Conservation (phyloP, 2,329 filamentous ascomycete genomes). For the Chalara sp. region DNA sequence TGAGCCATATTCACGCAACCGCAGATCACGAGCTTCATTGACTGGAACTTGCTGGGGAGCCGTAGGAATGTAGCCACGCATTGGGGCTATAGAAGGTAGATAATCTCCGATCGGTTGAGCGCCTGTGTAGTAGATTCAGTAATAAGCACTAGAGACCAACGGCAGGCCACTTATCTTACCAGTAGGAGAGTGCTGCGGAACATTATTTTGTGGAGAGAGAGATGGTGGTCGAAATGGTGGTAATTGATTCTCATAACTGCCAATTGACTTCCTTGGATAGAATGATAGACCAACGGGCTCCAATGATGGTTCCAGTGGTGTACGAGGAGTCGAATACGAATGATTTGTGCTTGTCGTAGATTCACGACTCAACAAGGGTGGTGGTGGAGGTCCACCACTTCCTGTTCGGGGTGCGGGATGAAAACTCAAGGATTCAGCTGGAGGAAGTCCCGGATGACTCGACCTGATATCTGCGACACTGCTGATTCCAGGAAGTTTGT, state of each 20-base stretch:
- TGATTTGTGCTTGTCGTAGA: constrained; percentile 13
- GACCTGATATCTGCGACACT: constrained; percentile 12
- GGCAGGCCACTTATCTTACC: constrained; percentile 13
- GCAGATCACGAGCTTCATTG: constrained; percentile 12
- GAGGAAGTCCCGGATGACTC: constrained; percentile 9
- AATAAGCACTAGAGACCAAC: no score
- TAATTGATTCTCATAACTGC: constrained; percentile 21
- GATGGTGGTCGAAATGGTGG: constrained; percentile 21
- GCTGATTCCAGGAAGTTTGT: constrained; percentile 8
- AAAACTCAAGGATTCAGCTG: constrained; percentile 12
- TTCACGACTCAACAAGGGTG: constrained; percentile 15
- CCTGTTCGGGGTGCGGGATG: constrained; percentile 19
- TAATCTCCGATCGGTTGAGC: constrained; percentile 14
- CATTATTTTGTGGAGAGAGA: constrained; percentile 19
- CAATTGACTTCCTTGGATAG: constrained; percentile 19
- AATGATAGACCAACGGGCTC: constrained; percentile 21
- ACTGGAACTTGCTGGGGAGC: constrained; percentile 2
- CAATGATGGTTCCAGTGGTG: constrained; percentile 23
- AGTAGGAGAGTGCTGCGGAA: constrained; percentile 20
- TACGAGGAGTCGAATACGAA: constrained; percentile 18
- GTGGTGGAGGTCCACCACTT: constrained; percentile 18
- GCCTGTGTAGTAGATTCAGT: constrained; percentile 4
- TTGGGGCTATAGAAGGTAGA: constrained; percentile 18
- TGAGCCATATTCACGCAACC: constrained; percentile 13
- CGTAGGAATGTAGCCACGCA: constrained; percentile 15